Base-by-base conservation (phyloP, 495 filamentous ascomycete genomes). In the Annulohypoxylon maeteangense region DNA sequence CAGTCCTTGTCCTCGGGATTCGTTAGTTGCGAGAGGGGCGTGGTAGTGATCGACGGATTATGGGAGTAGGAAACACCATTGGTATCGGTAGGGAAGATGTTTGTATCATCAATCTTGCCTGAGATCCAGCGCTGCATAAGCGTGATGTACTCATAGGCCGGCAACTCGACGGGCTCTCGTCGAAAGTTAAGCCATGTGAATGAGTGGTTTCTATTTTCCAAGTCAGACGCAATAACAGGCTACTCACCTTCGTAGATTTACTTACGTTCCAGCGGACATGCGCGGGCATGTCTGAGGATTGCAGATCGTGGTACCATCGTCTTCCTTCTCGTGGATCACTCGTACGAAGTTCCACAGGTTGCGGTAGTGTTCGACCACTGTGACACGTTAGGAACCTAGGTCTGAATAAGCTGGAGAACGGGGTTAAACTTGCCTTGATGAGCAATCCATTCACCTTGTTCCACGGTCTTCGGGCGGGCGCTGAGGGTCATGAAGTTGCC, bases 401-500 rank as follows among this genome's bases (percentile, higher is more conserved):
- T 3, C 22, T 22, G 23, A 38, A 20, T 27, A 27, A 31, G 12
- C 58, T 7, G 61, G 8, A 48, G 47, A 34, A 40, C 44, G 42
- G 8, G 31, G 53, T 47, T 22, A 23, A 4, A 75, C 84, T 80
- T 83, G 96, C 94, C 90, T 87, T 97, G 94, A 80, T 97, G 94
- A 59, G 94, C 93, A 66, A 97, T 82, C 94, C 94, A 98, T 76
- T 98, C 94, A 32, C 93, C 94, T 66, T 92, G 86, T 77, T 97
- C 94, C 27, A 97, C 91, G 56, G 93, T 90, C 78, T 92, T 92
- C 7, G 94, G 94, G 76, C 92, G 91, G 55, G 92, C 92, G 72
- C 93, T 95, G 45, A 98, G 81, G 20, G 94, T 97, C 91, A 96
- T 93, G 78, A 97, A 97, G 80, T 97, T 98, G 47, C 94, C 94